These are phyloP conservation scores for Ophiocytium majus DNA, from an alignment of 352 stramenopile species.

Conservation along the genomic window DNA sequence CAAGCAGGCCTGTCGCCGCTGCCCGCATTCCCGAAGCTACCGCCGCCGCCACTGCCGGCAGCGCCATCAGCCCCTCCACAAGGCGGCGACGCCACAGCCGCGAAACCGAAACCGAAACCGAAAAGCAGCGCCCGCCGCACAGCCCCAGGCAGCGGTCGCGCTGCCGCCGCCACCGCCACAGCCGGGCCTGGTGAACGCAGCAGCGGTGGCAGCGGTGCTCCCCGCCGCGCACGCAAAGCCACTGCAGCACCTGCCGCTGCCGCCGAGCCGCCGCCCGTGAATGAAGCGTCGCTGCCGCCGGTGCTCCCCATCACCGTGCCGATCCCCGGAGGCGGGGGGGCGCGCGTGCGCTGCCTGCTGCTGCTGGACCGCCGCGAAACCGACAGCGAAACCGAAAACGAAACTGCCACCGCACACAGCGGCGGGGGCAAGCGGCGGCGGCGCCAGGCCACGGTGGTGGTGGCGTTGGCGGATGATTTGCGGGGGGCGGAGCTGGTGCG, in stretches of 20 bases:
- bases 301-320: neutral
- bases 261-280: neutral
- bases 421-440: slow-evolving; percentile 14
- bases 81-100: neutral
- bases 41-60: slow-evolving; percentile 13
- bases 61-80: neutral
- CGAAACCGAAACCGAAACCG: too few relatives aligned
- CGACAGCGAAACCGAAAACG: too few relatives aligned
- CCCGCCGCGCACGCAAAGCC: too few relatives aligned
- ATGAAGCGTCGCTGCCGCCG: neutral
- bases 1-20: slow-evolving; percentile 24
- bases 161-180: neutral
- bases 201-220: neutral
- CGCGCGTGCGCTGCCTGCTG: slow-evolving; percentile 34
- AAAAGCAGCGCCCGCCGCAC: too few relatives aligned
- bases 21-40: slow-evolving; percentile 23
- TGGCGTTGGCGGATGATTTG: slow-evolving; percentile 36
- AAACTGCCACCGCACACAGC: too few relatives aligned
- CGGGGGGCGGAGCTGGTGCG: slow-evolving; percentile 34
- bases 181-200: too few relatives aligned
- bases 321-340: neutral
- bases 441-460: too few relatives aligned
- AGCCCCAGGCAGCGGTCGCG: too few relatives aligned
- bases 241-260: neutral
- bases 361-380: too few relatives aligned